Percentiles rank a stretch among this genome's conserved stretches.
phyloP scores from a whole-genome alignment of 306 rosid species.

The Malus orientalis region DNA sequence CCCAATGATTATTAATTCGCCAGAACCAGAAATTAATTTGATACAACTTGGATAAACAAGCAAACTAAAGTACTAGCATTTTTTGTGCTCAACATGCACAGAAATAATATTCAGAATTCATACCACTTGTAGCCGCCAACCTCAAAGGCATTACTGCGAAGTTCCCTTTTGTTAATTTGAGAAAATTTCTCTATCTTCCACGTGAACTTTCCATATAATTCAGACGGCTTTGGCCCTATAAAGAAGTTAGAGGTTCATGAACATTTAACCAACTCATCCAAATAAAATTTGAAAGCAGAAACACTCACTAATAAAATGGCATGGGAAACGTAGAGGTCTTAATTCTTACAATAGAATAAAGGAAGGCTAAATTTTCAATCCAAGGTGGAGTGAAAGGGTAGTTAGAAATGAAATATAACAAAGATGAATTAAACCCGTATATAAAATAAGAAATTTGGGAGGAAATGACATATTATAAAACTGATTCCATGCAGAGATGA shows the following conservation, averaged over 20 bases:
- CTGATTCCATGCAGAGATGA: neutral
- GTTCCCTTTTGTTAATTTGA: conserved; percentile 94
- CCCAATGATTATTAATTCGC: neutral
- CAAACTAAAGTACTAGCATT: neutral
- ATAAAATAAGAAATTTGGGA: neutral
- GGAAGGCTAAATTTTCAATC: neutral
- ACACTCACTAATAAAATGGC: neutral
- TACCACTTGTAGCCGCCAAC: conserved; percentile 99
- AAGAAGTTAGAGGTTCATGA: conserved; percentile 15
- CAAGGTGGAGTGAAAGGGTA: neutral
- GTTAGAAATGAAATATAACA: neutral
- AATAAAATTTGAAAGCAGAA: neutral
- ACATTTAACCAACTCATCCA: conserved; percentile 2
- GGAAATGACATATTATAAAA: neutral
- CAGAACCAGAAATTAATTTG: neutral
- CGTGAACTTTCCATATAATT: conserved; percentile 77
- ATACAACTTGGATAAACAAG: neutral
- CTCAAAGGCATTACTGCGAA: conserved; percentile 91
- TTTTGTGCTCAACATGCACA: neutral
- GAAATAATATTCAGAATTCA: conserved; percentile 16
- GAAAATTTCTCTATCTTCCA: conserved; percentile 98
- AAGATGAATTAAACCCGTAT: neutral
- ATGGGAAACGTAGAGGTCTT: neutral
- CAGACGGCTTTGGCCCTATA: conserved; percentile 83
- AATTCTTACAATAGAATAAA: neutral